Percentiles rank a stretch among this genome's conserved stretches.
Conservation (phyloP, 2,329 filamentous ascomycete genomes). For the Aspergillus candidus region DNA sequence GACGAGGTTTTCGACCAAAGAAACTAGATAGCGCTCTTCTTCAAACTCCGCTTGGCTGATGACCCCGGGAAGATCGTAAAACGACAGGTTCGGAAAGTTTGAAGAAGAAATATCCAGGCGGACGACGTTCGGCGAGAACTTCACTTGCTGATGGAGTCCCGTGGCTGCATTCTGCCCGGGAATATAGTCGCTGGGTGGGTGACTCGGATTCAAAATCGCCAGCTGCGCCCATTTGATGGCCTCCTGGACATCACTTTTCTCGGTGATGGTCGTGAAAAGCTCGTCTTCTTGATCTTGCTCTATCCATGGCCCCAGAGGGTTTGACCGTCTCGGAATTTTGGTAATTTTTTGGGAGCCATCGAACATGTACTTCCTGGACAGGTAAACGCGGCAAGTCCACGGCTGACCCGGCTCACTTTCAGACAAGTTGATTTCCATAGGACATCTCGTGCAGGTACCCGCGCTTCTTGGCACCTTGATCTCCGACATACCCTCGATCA, state of each 20-base stretch:
- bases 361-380: constrained; percentile 61
- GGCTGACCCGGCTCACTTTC: constrained; percentile 37
- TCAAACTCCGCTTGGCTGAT: constrained; percentile 63
- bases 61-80: constrained; percentile 79
- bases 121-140: constrained; percentile 79
- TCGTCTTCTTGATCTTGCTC: constrained; percentile 42
- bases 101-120: constrained; percentile 69
- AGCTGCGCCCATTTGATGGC: constrained; percentile 69
- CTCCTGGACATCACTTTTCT: constrained; percentile 59
- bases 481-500: constrained; percentile 56
- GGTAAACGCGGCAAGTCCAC: constrained; percentile 63
- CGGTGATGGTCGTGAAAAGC: constrained; percentile 58
- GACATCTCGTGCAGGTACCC: constrained; percentile 73
- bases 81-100: constrained; percentile 65
- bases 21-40: constrained; percentile 62
- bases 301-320: constrained; percentile 62
- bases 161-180: constrained; percentile 43
- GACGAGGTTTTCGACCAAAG: constrained; percentile 65
- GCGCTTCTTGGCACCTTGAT: constrained; percentile 65
- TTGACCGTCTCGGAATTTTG: constrained; percentile 44
- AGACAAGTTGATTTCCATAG: constrained; percentile 69
- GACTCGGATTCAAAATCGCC: constrained; percentile 64
- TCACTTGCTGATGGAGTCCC: constrained; percentile 42
- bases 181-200: constrained; percentile 49
- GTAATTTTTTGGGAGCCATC: constrained; percentile 31